phyloP scores from a whole-genome alignment of 768 basidiomycete genomes.

The Russula ochroleuca region DNA sequence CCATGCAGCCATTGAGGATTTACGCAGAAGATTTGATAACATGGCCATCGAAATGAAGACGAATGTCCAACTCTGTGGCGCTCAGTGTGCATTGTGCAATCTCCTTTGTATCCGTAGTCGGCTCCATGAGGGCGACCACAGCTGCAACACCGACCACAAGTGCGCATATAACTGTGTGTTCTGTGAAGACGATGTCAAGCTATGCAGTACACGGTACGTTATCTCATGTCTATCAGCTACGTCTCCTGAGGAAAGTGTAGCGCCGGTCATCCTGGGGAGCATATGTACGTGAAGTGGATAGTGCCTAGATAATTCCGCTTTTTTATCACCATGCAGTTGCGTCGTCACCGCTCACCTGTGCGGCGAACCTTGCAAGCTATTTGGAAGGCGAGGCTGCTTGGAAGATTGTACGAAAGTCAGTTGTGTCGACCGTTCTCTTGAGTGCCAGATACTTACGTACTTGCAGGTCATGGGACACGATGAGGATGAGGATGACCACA shows the following conservation, averaged over 20 bases:
- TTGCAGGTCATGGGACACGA: constrained; percentile 44
- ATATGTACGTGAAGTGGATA: constrained; percentile 42
- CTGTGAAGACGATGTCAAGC: constrained; percentile 34
- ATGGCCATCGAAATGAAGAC: constrained; percentile 44
- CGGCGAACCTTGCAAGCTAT: constrained; percentile 47
- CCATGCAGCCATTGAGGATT: constrained; percentile 44
- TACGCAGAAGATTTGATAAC: constrained; percentile 46
- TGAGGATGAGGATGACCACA: constrained; percentile 45
- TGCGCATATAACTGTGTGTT: constrained; percentile 47
- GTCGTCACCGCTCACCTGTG: constrained; percentile 49
- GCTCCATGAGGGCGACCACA: constrained; percentile 45
- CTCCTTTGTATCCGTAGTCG: constrained; percentile 46
- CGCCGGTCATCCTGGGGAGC: constrained; percentile 53
- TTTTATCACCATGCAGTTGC: constrained; percentile 40
- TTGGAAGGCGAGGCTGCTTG: constrained; percentile 48
- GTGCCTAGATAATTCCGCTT: not conserved
- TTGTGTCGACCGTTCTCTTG: too few relatives aligned
- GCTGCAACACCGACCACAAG: constrained; percentile 48
- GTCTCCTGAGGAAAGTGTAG: constrained; percentile 31
- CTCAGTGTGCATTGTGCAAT: constrained; percentile 46
- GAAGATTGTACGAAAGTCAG: constrained; percentile 50
- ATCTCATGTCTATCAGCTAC: not conserved
- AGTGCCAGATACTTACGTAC: not conserved
- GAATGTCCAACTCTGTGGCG: constrained; percentile 47
- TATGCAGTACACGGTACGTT: constrained; percentile 48